Evolutionary conservation across 1,139 yeast genomes (phyloP).

Genomic region (Lizanozyma gosingica): DNA sequence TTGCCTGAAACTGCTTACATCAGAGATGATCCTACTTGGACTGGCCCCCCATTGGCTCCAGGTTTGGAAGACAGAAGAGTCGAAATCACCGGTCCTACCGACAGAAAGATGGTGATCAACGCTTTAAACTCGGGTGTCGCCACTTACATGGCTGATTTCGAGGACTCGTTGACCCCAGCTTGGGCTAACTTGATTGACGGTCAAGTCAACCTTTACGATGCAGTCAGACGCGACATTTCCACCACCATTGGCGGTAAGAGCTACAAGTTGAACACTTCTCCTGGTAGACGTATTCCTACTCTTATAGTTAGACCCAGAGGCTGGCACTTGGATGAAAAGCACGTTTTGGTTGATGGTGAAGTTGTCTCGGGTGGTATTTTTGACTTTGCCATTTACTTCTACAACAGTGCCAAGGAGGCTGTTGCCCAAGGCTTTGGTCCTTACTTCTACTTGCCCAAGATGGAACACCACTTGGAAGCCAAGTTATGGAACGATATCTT

Average conservation of each 20-base stretch:
- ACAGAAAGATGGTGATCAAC: conserved; percentile 88
- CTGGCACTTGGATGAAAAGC: conserved; percentile 75
- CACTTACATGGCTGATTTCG: conserved; percentile 93
- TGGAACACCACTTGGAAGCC: conserved; percentile 76
- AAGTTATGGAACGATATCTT: conserved; percentile 74
- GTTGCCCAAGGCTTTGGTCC: conserved; percentile 62
- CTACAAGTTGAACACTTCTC: conserved; percentile 48
- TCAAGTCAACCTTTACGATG: conserved; percentile 89
- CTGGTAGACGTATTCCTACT: conserved; percentile 58
- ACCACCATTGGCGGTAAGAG: conserved; percentile 51
- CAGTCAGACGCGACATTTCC: conserved; percentile 57
- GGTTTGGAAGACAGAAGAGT: conserved; percentile 72
- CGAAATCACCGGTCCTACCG: conserved; percentile 87
- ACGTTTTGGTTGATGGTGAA: conserved; percentile 65
- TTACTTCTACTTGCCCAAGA: conserved; percentile 70
- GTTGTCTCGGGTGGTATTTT: conserved; percentile 67
- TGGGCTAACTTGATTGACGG: conserved; percentile 86
- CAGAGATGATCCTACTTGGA: conserved; percentile 71
- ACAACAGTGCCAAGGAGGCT: conserved; percentile 59
- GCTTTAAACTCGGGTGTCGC: conserved; percentile 85
- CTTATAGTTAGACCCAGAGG: conserved; percentile 81
- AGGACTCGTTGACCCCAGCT: conserved; percentile 92
- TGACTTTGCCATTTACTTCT: conserved; percentile 72
- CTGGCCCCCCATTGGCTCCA: conserved; percentile 68
- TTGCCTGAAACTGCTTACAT: conserved; percentile 63